A percentile compares a stretch with the other conserved stretches of the same genome.
phyloP scores from a whole-genome alignment of 2,329 filamentous ascomycete genomes.

The Sporothrix protearum region DNA sequence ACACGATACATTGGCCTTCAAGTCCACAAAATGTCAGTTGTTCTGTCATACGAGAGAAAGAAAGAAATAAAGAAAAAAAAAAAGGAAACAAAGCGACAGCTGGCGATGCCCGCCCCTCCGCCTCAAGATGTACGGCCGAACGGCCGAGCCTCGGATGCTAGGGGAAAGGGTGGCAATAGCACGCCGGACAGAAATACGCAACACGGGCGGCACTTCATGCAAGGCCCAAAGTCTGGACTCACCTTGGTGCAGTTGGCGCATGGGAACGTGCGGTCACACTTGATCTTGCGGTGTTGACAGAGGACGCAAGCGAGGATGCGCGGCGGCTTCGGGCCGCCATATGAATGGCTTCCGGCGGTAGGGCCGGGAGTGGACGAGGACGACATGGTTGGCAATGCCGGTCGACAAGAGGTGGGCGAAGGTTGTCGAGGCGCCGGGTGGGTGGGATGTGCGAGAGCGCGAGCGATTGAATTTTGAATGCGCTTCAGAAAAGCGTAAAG shows the following conservation, averaged over 20 bases:
- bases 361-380: conserved; percentile 15
- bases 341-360: neutral
- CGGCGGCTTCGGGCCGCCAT: conserved; percentile 37
- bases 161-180: neutral
- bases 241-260: conserved; percentile 61
- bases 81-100: neutral
- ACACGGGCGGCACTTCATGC: neutral
- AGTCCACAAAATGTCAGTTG: conserved; percentile 1
- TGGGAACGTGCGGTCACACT: conserved; percentile 57
- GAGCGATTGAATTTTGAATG: too few relatives aligned
- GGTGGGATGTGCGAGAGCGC: neutral
- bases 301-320: conserved; percentile 54
- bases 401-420: neutral
- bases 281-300: conserved; percentile 61
- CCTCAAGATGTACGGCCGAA: neutral
- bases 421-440: neutral
- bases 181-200: neutral
- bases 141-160: neutral
- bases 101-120: neutral
- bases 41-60: neutral
- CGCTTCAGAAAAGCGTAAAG: neutral
- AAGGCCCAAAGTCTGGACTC: conserved; percentile 21
- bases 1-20: conserved; percentile 56
- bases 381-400: conserved; percentile 18
- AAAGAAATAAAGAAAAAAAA: neutral